Evolutionary conservation across 2,329 filamentous ascomycete genomes (phyloP).

Genomic region (Knoxdaviesia capensis): DNA sequence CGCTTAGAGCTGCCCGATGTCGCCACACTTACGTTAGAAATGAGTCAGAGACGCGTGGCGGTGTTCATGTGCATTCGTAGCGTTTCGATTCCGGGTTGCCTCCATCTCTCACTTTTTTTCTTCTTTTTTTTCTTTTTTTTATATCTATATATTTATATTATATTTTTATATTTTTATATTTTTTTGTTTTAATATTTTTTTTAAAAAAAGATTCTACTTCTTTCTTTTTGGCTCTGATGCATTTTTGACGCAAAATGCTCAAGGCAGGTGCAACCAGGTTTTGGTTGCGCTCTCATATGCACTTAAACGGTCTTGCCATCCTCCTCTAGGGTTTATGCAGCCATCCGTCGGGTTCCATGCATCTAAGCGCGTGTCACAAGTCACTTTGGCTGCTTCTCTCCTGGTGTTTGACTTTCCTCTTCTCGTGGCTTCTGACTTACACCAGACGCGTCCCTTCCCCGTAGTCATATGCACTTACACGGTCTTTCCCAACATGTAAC

Average conservation of each 20-base stretch:
- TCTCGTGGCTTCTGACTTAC: background rate
- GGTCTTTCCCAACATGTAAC: too few relatives aligned
- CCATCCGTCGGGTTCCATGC: slow-evolving; percentile 11
- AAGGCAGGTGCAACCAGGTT: slow-evolving; percentile 3
- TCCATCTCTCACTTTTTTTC: slow-evolving; percentile 2
- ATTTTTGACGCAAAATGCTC: background rate
- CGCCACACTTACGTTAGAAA: background rate
- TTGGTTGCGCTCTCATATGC: slow-evolving; percentile 10
- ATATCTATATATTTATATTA: slow-evolving; percentile 1
- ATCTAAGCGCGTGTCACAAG: slow-evolving; percentile 8
- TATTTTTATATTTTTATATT: slow-evolving; percentile 1
- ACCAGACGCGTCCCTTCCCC: too few relatives aligned
- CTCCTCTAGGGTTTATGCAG: too few relatives aligned
- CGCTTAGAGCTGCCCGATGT: background rate
- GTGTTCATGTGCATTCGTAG: too few relatives aligned
- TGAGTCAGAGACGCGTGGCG: too few relatives aligned
- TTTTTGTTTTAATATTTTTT: slow-evolving; percentile 1
- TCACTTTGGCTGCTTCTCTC: too few relatives aligned
- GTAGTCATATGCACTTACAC: too few relatives aligned
- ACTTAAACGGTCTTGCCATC: too few relatives aligned
- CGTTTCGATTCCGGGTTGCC: background rate
- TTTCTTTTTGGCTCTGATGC: background rate
- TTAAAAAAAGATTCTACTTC: background rate
- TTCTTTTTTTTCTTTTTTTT: slow-evolving; percentile 1
- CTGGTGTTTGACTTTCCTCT: slow-evolving; percentile 1